Evolutionary conservation across 78 protist species (phyloP), one percentile per base, ranked within the genome.

Genomic region (Chrysochromulina parva): DNA sequence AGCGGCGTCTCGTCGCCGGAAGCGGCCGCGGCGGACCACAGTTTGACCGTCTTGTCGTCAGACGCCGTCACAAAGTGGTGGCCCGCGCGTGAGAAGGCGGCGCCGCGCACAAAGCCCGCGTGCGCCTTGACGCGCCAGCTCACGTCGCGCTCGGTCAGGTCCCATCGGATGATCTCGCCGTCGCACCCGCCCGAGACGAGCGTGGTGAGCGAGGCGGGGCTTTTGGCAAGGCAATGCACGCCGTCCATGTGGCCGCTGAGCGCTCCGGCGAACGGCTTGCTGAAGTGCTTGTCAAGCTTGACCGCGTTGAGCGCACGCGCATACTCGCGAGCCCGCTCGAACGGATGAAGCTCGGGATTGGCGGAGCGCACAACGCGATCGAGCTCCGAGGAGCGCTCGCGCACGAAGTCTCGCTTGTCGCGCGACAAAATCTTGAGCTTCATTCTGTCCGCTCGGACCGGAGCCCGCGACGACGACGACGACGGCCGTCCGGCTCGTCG

Each of bases 221-320:
- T n/a, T 60, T 71, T 24, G 1, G 88, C 80, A 57, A 96, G 48
- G 91, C 92, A 89, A 14, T 3, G 62, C 20, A 96, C 95, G 14
- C 96, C 96, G 55, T 97, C 98, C 0, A 38, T 0, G 67, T 97
- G 98, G 16, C 97, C 98, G 7, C 9, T 52, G 24, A 98, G 87
- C 28, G 94, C 80, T 2, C 91, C 96, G n/a, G 97, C 87, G 82
- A 98, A 97, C 48, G 99, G 99, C 87, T 97, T 97, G 3, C 99
- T 97, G 76, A 97, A 97, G 60, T 96, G 52, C 53, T 93, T 89
- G 88, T 97, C 98, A 38, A 98, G 90, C 88, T 98, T 98, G 28
- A 90, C 90, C 0, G 99, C 96, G 80, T 94, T 96, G 47, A 93
- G 62, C 47, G 94, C 94, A 22, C 98, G 93, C 62, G 89, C 86